These are phyloP conservation scores for Nothopassalora personata DNA, from an alignment of 2,329 filamentous ascomycete genomes.

Conservation along the genomic window DNA sequence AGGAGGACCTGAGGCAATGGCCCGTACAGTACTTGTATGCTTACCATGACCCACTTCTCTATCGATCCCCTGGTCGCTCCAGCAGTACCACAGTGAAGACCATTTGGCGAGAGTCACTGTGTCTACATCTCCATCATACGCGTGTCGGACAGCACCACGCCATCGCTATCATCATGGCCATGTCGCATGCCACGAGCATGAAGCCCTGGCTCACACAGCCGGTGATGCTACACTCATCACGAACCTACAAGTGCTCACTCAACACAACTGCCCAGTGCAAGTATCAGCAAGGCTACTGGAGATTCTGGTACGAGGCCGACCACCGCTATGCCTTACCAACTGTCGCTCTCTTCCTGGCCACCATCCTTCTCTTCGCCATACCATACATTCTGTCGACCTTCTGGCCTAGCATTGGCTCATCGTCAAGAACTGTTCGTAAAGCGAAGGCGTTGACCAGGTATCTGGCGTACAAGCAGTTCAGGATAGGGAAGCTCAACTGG, in stretches of 20 bases:
- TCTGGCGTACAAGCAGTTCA: conserved; percentile 39
- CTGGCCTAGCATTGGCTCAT: conserved; percentile 1
- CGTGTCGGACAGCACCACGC: background rate
- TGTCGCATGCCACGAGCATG: conserved; percentile 9
- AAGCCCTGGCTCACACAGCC: conserved; percentile 39
- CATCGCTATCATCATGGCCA: conserved; percentile 5
- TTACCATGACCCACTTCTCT: background rate
- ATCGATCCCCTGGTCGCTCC: background rate
- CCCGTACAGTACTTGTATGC: no score
- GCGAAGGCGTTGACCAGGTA: conserved; percentile 37
- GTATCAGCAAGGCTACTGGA: conserved; percentile 45
- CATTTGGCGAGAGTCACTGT: background rate
- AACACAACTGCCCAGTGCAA: conserved; percentile 42
- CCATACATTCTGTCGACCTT: conserved; percentile 30
- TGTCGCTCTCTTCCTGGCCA: conserved; percentile 48
- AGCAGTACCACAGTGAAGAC: background rate
- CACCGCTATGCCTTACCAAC: conserved; percentile 50
- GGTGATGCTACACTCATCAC: conserved; percentile 38
- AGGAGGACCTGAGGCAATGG: background rate
- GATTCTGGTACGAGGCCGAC: conserved; percentile 52
- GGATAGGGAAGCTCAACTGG: conserved; percentile 34
- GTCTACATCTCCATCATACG: background rate
- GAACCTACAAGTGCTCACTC: conserved; percentile 27
- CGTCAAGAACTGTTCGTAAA: conserved; percentile 16
- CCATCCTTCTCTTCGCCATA: conserved; percentile 47